Evolutionary conservation across 768 basidiomycete genomes (phyloP).

Genomic region (Hericium rajendrae): DNA sequence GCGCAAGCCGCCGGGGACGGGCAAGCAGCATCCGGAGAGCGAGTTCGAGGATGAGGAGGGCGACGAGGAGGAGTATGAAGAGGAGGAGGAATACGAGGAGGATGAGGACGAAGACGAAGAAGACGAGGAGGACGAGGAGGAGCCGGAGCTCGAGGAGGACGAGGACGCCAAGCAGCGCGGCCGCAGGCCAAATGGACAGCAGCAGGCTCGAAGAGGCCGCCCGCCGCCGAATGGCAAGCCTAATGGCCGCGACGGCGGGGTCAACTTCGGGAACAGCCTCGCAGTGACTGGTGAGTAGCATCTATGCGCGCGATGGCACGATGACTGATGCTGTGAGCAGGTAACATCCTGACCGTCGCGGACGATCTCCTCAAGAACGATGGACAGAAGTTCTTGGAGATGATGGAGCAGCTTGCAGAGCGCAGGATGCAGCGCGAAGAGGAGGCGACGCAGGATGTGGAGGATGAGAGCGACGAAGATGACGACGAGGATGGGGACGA

Average conservation of each 20-base stretch:
- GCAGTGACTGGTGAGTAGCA: conserved; percentile 64
- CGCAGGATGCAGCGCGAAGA: conserved; percentile 89
- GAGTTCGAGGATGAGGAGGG: conserved; percentile 61
- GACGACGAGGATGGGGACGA: conserved; percentile 41
- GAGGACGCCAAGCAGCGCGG: conserved; percentile 19
- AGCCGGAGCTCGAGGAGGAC: conserved; percentile 25
- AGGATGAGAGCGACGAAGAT: conserved; percentile 39
- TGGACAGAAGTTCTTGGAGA: conserved; percentile 97
- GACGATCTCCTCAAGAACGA: conserved; percentile 98
- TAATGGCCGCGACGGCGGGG: conserved; percentile 54
- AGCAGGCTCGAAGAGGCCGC: conserved; percentile 17
- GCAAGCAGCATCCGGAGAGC: conserved; percentile 39
- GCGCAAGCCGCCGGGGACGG: conserved; percentile 27
- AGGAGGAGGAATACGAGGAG: conserved; percentile 50
- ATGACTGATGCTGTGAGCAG: conserved; percentile 46
- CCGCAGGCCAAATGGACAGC: conserved; percentile 16
- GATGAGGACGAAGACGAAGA: conserved; percentile 67
- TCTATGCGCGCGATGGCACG: conserved; percentile 4
- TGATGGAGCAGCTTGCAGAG: conserved; percentile 99
- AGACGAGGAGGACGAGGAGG: conserved; percentile 46
- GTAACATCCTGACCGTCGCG: conserved; percentile 95
- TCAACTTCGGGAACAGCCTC: conserved; percentile 73
- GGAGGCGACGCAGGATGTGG: conserved; percentile 36
- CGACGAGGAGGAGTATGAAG: conserved; percentile 44
- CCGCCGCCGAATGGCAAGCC: conserved; percentile 35